These are phyloP conservation scores for Capsella bursapastoris DNA, from an alignment of 345 rosid species.

Conservation along the genomic window DNA sequence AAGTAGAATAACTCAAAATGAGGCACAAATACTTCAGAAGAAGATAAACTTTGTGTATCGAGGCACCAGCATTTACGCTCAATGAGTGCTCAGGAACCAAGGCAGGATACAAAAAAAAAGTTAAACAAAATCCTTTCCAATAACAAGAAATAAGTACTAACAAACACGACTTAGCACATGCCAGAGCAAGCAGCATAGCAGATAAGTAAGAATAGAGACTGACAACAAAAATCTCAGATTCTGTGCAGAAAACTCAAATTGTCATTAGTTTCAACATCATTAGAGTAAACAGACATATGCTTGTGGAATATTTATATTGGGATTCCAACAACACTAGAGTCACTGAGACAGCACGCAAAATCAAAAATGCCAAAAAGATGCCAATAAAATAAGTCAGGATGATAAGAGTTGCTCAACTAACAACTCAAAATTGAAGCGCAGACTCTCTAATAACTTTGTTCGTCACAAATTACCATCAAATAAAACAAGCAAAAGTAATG, in stretches of 20 bases:
- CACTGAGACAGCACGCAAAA: neutral
- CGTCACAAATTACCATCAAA: slow-evolving; percentile 17
- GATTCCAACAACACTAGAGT: slow-evolving; percentile 15
- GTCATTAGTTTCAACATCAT: slow-evolving; percentile 6
- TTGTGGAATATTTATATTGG: neutral
- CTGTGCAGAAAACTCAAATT: neutral
- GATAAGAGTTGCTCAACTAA: slow-evolving; percentile 1
- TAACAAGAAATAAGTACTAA: slow-evolving; percentile 2
- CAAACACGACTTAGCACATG: slow-evolving; percentile 4
- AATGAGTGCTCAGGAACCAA: neutral
- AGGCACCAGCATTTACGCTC: slow-evolving; percentile 2
- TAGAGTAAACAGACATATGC: slow-evolving; percentile 3
- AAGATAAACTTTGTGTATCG: neutral
- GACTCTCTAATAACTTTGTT: slow-evolving; percentile 9
- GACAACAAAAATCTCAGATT: neutral
- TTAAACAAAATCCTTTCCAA: slow-evolving; percentile 8
- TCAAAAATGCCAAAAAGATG: slow-evolving; percentile 2
- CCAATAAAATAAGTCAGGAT: neutral
- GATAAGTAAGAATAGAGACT: neutral
- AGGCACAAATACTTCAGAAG: neutral
- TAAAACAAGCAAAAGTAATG: neutral
- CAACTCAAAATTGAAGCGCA: slow-evolving; percentile 3
- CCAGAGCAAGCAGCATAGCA: slow-evolving; percentile 12
- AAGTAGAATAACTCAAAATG: neutral
- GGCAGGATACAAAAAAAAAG: slow-evolving; percentile 6